Conservation (phyloP, 768 basidiomycete genomes). For the Naganishia onofrii region DNA sequence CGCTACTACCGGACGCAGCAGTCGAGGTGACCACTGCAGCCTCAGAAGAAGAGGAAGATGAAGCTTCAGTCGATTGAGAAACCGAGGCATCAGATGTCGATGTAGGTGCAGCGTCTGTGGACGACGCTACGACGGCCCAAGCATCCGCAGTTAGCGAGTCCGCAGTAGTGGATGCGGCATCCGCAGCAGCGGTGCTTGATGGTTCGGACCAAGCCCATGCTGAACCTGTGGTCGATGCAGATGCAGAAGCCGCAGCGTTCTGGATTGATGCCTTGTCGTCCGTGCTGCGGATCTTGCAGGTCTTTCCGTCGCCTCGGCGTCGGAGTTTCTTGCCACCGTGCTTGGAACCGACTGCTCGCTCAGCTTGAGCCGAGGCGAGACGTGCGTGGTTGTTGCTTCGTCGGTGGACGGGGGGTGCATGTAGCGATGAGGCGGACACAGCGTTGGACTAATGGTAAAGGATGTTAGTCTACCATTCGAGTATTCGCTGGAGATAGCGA, state of each 20-base stretch:
- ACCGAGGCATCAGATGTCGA: background rate
- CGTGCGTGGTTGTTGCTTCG: constrained; percentile 19
- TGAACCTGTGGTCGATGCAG: constrained; percentile 27
- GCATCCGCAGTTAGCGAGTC: constrained; percentile 11
- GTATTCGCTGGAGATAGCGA: background rate
- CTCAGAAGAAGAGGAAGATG: constrained; percentile 6
- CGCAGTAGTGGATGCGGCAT: constrained; percentile 27
- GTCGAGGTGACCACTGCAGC: constrained; percentile 14
- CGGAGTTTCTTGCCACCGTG: constrained; percentile 13
- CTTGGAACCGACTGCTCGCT: background rate
- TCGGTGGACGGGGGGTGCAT: background rate
- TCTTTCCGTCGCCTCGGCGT: constrained; percentile 3
- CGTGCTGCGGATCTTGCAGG: constrained; percentile 15
- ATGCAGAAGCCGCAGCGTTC: background rate
- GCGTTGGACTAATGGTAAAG: background rate
- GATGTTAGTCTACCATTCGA: constrained; percentile 5
- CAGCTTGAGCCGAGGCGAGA: constrained; percentile 11
- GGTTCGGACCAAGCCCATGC: constrained; percentile 23
- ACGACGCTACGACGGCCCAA: background rate
- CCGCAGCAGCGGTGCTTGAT: constrained; percentile 10
- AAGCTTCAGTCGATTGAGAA: background rate
- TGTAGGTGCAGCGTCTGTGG: constrained; percentile 23
- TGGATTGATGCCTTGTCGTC: background rate
- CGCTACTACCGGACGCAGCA: constrained; percentile 21
- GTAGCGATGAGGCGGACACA: constrained; percentile 1